Percentiles rank a stretch among this genome's conserved stretches.
Evolutionary conservation across 2,329 filamentous ascomycete genomes (phyloP).

Genomic region (Coniella lustricola): DNA sequence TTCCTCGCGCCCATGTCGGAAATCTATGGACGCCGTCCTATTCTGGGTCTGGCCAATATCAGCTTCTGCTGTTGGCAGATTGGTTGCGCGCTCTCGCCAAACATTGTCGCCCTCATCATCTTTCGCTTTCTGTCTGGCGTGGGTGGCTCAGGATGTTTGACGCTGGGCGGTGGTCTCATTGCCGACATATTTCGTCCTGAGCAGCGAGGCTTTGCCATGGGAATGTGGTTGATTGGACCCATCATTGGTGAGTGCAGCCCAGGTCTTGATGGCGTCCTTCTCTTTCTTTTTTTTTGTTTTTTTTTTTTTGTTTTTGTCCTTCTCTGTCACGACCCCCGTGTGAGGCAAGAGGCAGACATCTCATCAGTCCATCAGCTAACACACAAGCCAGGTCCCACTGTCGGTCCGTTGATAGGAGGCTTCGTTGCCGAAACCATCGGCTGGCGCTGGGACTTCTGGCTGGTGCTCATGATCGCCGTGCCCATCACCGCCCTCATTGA

Average conservation of each 20-base stretch:
- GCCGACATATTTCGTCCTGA: conserved; percentile 45
- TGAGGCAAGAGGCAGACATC: too few species aligned
- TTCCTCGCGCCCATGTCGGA: conserved; percentile 54
- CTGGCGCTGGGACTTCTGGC: conserved; percentile 48
- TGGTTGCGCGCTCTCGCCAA: conserved; percentile 54
- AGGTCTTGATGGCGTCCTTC: too few species aligned
- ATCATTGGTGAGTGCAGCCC: conserved; percentile 27
- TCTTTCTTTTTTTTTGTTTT: too few species aligned
- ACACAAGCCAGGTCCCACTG: conserved; percentile 28
- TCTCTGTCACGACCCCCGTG: too few species aligned
- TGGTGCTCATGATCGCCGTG: conserved; percentile 40
- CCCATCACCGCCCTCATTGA: conserved; percentile 30
- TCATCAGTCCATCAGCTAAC: neutral
- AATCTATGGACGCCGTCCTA: conserved; percentile 53
- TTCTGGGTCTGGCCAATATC: conserved; percentile 50
- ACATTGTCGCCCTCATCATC: conserved; percentile 45
- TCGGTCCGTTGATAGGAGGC: conserved; percentile 42
- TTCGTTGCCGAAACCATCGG: conserved; percentile 42
- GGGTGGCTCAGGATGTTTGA: conserved; percentile 47
- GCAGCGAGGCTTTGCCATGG: conserved; percentile 40
- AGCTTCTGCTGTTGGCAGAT: conserved; percentile 58
- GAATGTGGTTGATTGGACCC: conserved; percentile 41
- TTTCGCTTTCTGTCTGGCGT: conserved; percentile 55
- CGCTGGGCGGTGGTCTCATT: conserved; percentile 48
- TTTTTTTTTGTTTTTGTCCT: too few species aligned